Conservation (phyloP, 768 basidiomycete genomes). For the Astraeus odoratus region DNA sequence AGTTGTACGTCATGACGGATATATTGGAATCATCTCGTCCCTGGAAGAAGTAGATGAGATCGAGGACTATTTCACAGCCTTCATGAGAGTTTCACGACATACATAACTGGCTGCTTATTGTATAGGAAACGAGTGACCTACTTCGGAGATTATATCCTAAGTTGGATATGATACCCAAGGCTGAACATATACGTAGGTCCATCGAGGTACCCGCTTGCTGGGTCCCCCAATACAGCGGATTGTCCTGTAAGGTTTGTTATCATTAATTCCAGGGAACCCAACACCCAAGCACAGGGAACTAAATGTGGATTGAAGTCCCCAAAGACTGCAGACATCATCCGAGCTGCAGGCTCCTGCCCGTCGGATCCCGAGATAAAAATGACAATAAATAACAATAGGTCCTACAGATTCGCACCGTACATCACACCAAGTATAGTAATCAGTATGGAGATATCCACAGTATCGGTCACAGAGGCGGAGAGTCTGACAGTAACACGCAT, state of each 20-base stretch:
- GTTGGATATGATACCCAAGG: no score
- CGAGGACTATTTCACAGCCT: conserved; percentile 42
- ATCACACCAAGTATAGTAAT: neutral
- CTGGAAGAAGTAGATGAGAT: conserved; percentile 33
- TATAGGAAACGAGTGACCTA: no score
- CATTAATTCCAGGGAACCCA: no score
- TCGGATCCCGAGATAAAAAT: neutral
- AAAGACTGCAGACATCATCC: no score
- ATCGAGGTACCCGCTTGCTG: no score
- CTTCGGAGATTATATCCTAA: no score
- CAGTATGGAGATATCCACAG: neutral
- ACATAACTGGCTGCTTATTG: neutral
- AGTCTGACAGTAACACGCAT: neutral
- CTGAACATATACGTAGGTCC: no score
- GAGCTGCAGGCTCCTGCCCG: neutral
- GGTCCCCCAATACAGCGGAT: no score
- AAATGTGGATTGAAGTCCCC: no score
- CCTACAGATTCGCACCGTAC: neutral
- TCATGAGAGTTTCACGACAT: conserved; percentile 28
- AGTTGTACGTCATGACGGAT: conserved; percentile 38
- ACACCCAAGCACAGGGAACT: no score
- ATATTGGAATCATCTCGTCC: conserved; percentile 51
- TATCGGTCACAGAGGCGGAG: neutral
- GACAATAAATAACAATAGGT: neutral
- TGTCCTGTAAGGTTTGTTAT: no score